Evolutionary conservation across 129 eudicot genomes (phyloP).

Genomic region (Tanacetum coccineum): DNA sequence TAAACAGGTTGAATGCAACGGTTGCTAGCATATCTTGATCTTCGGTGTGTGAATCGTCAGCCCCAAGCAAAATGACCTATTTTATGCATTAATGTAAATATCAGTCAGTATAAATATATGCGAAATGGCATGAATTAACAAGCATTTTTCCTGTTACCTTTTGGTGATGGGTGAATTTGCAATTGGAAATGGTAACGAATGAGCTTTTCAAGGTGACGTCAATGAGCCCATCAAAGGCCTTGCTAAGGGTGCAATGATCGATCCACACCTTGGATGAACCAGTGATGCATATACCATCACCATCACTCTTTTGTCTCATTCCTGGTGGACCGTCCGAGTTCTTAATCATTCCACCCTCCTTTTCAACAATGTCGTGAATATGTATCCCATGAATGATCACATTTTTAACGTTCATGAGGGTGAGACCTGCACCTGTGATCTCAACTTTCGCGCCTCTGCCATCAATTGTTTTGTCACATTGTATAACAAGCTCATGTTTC

Average conservation of each 20-base stretch:
- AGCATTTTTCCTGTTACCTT: slow-evolving; percentile 30
- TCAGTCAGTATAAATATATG: background rate
- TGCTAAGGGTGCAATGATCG: slow-evolving; percentile 51
- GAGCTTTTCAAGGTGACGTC: slow-evolving; percentile 61
- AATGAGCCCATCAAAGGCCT: slow-evolving; percentile 51
- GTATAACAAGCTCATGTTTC: slow-evolving; percentile 53
- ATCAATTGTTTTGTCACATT: slow-evolving; percentile 65
- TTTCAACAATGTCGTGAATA: slow-evolving; percentile 41
- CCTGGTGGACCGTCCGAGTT: slow-evolving; percentile 41
- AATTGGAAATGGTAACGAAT: slow-evolving; percentile 55
- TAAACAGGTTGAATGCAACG: slow-evolving; percentile 65
- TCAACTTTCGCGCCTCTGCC: slow-evolving; percentile 64
- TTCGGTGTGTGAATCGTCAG: slow-evolving; percentile 32
- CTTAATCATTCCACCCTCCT: slow-evolving; percentile 52
- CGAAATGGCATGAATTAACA: background rate
- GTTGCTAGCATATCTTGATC: slow-evolving; percentile 66
- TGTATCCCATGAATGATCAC: slow-evolving; percentile 51
- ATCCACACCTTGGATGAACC: slow-evolving; percentile 57
- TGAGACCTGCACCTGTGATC: slow-evolving; percentile 61
- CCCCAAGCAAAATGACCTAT: slow-evolving; percentile 77
- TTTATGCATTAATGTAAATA: background rate
- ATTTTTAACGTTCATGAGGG: slow-evolving; percentile 43
- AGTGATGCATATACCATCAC: slow-evolving; percentile 48
- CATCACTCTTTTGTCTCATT: slow-evolving; percentile 53
- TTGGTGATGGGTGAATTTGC: slow-evolving; percentile 58